Evolutionary conservation across 805 yeast genomes (phyloP).

Genomic region (Candida vaughaniae): DNA sequence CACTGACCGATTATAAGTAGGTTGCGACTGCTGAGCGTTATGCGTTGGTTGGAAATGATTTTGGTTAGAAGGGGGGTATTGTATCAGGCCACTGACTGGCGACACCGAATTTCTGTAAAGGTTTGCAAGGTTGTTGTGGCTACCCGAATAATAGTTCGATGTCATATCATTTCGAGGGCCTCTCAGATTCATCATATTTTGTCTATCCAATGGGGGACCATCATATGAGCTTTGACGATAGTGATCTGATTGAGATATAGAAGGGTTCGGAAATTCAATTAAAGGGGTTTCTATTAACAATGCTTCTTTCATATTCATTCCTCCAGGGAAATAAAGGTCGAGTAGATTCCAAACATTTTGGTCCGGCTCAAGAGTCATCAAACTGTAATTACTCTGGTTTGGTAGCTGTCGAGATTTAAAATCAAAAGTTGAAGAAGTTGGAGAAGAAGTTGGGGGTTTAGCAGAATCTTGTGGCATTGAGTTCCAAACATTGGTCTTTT

Average conservation of each 20-base stretch:
- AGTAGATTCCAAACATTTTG: conserved; percentile 55
- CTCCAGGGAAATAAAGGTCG: conserved; percentile 61
- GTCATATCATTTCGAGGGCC: conserved; percentile 1
- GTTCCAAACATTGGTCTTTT: conserved; percentile 14
- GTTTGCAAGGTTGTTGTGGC: conserved; percentile 7
- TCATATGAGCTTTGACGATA: not conserved
- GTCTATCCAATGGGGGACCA: not conserved
- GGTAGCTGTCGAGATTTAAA: conserved; percentile 3
- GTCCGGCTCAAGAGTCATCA: conserved; percentile 54
- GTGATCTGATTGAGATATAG: not conserved
- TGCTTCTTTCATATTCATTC: conserved; percentile 67
- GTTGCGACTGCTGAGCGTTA: not conserved
- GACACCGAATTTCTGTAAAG: conserved; percentile 13
- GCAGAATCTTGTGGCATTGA: conserved; percentile 16
- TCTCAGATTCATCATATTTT: not conserved
- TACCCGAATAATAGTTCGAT: conserved; percentile 4
- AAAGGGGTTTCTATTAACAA: conserved; percentile 54
- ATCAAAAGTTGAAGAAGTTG: conserved; percentile 14
- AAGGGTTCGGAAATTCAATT: conserved; percentile 1
- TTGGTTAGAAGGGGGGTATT: conserved; percentile 1
- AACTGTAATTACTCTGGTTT: conserved; percentile 8
- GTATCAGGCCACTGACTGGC: conserved; percentile 8
- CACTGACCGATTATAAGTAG: conserved; percentile 10
- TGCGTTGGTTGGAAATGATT: conserved; percentile 2
- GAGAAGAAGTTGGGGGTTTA: conserved; percentile 10